phyloP scores from a whole-genome alignment of 2,329 filamentous ascomycete genomes.

The Botrytis aclada region DNA sequence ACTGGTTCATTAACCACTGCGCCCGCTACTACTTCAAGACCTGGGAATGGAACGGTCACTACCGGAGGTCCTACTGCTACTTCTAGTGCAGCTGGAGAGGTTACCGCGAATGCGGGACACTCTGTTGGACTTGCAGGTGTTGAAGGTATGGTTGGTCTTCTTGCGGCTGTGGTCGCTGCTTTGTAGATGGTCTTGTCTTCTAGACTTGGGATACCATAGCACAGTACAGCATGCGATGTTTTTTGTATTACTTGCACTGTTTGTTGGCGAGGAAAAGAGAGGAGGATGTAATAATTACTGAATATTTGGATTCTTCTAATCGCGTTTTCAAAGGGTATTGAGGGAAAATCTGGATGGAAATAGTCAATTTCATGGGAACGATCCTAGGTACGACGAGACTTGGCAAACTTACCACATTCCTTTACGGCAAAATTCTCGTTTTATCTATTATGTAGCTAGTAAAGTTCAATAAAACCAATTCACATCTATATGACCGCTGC shows the following conservation, averaged over 20 bases:
- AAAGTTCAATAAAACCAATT: neutral
- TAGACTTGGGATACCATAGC: neutral
- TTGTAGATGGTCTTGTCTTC: conserved; percentile 2
- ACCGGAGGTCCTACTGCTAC: neutral
- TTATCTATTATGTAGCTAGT: neutral
- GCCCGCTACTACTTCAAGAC: neutral
- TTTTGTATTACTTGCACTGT: neutral
- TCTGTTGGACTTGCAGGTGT: conserved; percentile 7
- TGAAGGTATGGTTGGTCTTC: neutral
- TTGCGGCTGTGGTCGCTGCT: neutral
- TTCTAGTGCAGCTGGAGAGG: neutral
- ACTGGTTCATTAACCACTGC: neutral
- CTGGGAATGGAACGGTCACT: neutral
- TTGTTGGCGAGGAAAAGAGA: neutral
- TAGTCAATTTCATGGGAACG: neutral
- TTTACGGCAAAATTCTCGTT: neutral
- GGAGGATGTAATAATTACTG: conserved; percentile 2
- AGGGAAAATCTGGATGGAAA: neutral
- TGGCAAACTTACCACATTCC: conserved; percentile 6
- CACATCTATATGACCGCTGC: neutral
- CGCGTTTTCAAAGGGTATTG: neutral
- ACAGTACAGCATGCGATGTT: neutral
- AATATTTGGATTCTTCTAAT: neutral
- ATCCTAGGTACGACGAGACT: neutral
- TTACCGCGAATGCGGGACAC: neutral